phyloP scores from a whole-genome alignment of 2,329 filamentous ascomycete species.

The Epichloe hybrida region DNA sequence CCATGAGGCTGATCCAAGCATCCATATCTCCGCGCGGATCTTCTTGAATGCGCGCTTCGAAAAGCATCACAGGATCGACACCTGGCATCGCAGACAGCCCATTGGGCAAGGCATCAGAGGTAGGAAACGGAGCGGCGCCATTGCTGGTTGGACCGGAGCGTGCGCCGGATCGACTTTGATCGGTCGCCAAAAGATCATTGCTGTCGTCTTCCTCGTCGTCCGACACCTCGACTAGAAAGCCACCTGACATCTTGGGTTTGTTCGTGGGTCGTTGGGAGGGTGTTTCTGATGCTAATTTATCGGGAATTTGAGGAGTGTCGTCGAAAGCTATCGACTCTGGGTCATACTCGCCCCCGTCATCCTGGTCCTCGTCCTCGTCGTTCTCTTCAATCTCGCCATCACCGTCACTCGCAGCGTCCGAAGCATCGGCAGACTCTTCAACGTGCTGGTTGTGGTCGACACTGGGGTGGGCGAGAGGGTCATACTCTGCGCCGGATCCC shows the following conservation, averaged over 20 bases:
- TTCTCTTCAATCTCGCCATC: slow-evolving; percentile 36
- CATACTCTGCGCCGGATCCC: slow-evolving; percentile 41
- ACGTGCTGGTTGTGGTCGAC: slow-evolving; percentile 35
- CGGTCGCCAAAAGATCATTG: slow-evolving; percentile 9
- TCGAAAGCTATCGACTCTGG: slow-evolving; percentile 39
- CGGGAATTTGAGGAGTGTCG: slow-evolving; percentile 24
- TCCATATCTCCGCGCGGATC: slow-evolving; percentile 87
- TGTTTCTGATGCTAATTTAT: slow-evolving; percentile 15
- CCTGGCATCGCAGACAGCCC: slow-evolving; percentile 26
- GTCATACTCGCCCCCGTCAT: slow-evolving; percentile 45
- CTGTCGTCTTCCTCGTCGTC: slow-evolving; percentile 38
- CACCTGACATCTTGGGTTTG: slow-evolving; percentile 47
- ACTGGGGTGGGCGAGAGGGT: slow-evolving; percentile 41
- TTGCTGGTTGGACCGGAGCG: slow-evolving; percentile 6
- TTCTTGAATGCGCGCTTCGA: slow-evolving; percentile 85
- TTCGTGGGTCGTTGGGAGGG: slow-evolving; percentile 17
- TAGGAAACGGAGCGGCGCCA: slow-evolving; percentile 10
- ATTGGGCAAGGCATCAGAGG: slow-evolving; percentile 16
- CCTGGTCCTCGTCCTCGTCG: slow-evolving; percentile 34
- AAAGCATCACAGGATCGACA: slow-evolving; percentile 58
- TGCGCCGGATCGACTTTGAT: slow-evolving; percentile 8
- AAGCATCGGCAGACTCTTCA: slow-evolving; percentile 34
- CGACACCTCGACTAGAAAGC: slow-evolving; percentile 46
- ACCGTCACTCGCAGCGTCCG: slow-evolving; percentile 35
- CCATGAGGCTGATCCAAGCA: slow-evolving; percentile 80